phyloP scores from a whole-genome alignment of 2,329 filamentous ascomycete species.

The Hirsutella thompsonii region DNA sequence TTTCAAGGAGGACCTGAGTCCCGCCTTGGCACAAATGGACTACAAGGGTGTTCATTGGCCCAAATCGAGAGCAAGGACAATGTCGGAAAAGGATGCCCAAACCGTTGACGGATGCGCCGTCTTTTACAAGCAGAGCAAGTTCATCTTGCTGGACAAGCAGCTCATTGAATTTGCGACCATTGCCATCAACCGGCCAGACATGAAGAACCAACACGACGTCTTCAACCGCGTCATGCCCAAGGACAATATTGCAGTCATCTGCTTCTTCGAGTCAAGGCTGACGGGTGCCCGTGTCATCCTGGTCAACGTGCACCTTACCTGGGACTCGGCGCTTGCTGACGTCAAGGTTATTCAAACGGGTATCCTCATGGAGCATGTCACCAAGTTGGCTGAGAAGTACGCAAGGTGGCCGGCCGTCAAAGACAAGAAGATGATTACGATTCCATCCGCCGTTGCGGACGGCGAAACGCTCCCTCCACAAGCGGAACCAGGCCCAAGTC shows the following conservation, averaged over 20 bases:
- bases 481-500: slow-evolving; percentile 62
- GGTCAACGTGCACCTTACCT: slow-evolving; percentile 87
- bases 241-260: slow-evolving; percentile 88
- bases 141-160: slow-evolving; percentile 85
- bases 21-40: slow-evolving; percentile 71
- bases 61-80: slow-evolving; percentile 79
- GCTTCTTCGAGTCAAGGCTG: slow-evolving; percentile 81
- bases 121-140: slow-evolving; percentile 94
- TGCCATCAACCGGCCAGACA: slow-evolving; percentile 88
- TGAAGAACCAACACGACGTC: slow-evolving; percentile 94
- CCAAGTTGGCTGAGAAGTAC: slow-evolving; percentile 76
- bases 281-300: slow-evolving; percentile 89
- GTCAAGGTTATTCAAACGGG: slow-evolving; percentile 96
- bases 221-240: slow-evolving; percentile 98
- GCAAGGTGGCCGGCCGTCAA: slow-evolving; percentile 66
- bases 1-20: slow-evolving; percentile 82
- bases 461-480: slow-evolving; percentile 37
- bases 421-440: slow-evolving; percentile 56
- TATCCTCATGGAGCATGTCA: slow-evolving; percentile 85
- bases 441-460: slow-evolving; percentile 25
- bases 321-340: slow-evolving; percentile 82
- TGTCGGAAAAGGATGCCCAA: slow-evolving; percentile 79
- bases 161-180: slow-evolving; percentile 84
- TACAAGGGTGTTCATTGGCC: slow-evolving; percentile 94
- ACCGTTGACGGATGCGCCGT: slow-evolving; percentile 93